Percentiles rank a stretch among this genome's conserved stretches.
Conservation (phyloP, 345 rosid species). For the Camelina sativa region DNA sequence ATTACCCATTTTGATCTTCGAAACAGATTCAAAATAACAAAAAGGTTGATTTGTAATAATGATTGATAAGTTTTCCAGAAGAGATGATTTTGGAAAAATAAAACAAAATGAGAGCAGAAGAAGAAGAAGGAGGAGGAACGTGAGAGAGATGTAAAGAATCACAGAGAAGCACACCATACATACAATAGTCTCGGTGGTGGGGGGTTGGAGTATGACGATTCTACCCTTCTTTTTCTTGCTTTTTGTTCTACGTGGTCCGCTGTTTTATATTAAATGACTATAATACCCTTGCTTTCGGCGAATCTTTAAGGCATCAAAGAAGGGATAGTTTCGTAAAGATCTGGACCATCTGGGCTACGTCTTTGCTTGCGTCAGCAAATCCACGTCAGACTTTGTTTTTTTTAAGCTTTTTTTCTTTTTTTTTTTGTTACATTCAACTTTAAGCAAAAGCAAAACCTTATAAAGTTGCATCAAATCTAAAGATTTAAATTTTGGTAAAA, state of each 20-base stretch:
- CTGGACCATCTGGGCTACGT: conserved; percentile 29
- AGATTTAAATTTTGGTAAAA: conserved; percentile 11
- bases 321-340: conserved; percentile 27
- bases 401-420: no score
- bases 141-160: conserved; percentile 21
- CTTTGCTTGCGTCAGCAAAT: conserved; percentile 36
- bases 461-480: conserved; percentile 24
- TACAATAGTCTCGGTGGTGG: conserved; percentile 36
- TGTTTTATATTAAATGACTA: conserved; percentile 2
- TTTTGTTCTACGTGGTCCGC: conserved; percentile 26
- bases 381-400: conserved; percentile 32
- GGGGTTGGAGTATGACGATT: background rate
- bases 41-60: background rate
- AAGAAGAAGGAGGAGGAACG: conserved; percentile 21
- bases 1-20: conserved; percentile 62
- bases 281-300: conserved; percentile 5
- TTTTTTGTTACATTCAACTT: conserved; percentile 11
- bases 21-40: conserved; percentile 27
- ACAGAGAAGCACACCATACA: conserved; percentile 39
- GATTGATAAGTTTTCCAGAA: background rate
- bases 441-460: conserved; percentile 37
- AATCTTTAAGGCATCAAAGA: background rate
- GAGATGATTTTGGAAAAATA: background rate
- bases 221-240: background rate
- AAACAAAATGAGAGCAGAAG: conserved; percentile 3